Conservation (phyloP, 345 rosid species). For the Ceriops zippeliana region DNA sequence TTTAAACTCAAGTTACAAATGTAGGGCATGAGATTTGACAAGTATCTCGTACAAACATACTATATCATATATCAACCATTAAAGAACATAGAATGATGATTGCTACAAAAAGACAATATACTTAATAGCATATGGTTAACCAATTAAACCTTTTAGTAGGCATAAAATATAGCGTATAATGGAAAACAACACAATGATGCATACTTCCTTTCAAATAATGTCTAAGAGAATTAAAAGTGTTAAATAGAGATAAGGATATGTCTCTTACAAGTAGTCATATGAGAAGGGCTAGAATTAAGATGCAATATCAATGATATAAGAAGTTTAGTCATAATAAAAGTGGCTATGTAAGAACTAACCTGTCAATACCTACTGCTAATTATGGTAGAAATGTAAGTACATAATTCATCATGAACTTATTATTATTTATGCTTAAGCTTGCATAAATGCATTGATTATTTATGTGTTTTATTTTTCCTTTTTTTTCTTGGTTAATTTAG, state of each 20-base stretch:
- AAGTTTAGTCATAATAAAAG: not conserved
- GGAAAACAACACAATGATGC: not conserved
- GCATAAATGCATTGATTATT: fast-evolving
- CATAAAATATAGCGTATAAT: not conserved
- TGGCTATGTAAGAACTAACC: not conserved
- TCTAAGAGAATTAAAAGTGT: not conserved
- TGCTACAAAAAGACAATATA: not conserved
- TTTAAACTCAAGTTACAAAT: not conserved
- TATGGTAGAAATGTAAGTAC: too few species aligned
- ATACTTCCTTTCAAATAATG: not conserved
- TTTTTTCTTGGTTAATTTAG: too few species aligned
- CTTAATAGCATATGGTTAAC: not conserved
- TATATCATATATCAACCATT: not conserved
- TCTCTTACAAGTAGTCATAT: not conserved
- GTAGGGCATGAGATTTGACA: not conserved
- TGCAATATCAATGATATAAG: not conserved
- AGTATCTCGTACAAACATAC: not conserved
- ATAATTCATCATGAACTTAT: too few species aligned
- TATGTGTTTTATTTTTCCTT: too few species aligned
- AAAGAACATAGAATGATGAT: not conserved
- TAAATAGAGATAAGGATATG: not conserved
- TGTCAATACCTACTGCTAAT: too few species aligned
- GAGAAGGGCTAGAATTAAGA: not conserved
- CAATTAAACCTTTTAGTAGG: not conserved
- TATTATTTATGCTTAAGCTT: too few species aligned